Percentiles rank a stretch among this genome's conserved stretches.
Evolutionary conservation across 495 filamentous ascomycete genomes (phyloP).

Genomic region (Neurospora cerealis): DNA sequence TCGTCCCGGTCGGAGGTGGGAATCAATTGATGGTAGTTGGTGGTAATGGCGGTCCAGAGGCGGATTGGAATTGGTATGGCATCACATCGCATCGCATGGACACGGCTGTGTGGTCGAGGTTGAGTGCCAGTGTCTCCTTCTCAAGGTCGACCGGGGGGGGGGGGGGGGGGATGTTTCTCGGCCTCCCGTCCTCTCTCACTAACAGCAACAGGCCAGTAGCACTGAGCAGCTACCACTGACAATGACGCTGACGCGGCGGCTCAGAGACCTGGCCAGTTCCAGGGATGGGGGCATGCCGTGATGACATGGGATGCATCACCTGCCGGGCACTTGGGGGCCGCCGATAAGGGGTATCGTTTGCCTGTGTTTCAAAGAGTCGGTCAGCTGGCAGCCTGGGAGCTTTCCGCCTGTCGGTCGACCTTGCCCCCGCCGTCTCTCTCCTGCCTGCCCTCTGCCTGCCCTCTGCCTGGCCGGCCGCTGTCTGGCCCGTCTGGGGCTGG

Average conservation of each 20-base stretch:
- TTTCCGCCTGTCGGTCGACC: background rate
- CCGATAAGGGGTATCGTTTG: background rate
- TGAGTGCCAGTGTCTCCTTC: background rate
- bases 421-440: background rate
- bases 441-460: background rate
- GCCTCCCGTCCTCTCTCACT: background rate
- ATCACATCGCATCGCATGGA: slow-evolving; percentile 25
- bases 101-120: slow-evolving; percentile 1
- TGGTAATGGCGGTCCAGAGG: slow-evolving; percentile 7
- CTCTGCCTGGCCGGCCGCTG: background rate
- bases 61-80: slow-evolving; percentile 7
- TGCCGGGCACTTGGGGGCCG: background rate
- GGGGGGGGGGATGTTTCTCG: background rate
- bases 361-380: background rate
- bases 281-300: background rate
- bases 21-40: background rate
- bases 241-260: slow-evolving; percentile 6
- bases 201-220: background rate
- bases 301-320: background rate
- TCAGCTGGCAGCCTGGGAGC: background rate
- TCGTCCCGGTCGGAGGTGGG: background rate
- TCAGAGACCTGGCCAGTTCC: background rate
- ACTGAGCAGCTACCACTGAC: background rate
- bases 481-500: background rate
- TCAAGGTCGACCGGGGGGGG: background rate